These are phyloP conservation scores for Polyplosphaeria fusca DNA, from an alignment of 495 filamentous ascomycete species.

Conservation along the genomic window DNA sequence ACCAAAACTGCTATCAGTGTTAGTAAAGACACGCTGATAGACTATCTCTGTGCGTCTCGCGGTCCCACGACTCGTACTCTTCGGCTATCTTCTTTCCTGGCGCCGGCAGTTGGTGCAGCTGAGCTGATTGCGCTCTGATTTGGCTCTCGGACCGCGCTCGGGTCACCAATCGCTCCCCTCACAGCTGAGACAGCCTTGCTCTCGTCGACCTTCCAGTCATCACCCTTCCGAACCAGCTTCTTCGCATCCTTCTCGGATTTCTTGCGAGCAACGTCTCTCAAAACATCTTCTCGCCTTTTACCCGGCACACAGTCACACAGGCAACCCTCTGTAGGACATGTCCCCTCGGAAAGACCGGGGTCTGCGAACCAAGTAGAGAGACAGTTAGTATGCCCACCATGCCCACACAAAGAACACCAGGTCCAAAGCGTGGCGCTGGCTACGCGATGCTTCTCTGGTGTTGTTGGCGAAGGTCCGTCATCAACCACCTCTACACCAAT, in stretches of 20 bases:
- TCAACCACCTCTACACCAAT: background rate
- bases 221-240: conserved; percentile 26
- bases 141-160: background rate
- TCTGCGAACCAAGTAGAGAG: conserved; percentile 36
- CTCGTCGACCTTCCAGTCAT: conserved; percentile 33
- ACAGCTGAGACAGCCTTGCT: conserved; percentile 32
- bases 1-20: no score
- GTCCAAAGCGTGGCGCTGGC: conserved; percentile 33
- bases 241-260: conserved; percentile 27
- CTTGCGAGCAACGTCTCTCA: conserved; percentile 8
- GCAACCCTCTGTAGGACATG: conserved; percentile 41
- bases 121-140: background rate
- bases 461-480: conserved; percentile 12
- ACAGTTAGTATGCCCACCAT: conserved; percentile 39
- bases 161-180: conserved; percentile 15
- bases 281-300: conserved; percentile 25
- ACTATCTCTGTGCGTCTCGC: conserved; percentile 2
- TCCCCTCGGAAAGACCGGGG: conserved; percentile 28
- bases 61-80: conserved; percentile 32
- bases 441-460: conserved; percentile 4
- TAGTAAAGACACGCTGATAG: no score
- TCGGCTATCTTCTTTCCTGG: conserved; percentile 15
- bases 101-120: background rate
- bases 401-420: conserved; percentile 40
- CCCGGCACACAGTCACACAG: conserved; percentile 39